Evolutionary conservation across 2,329 filamentous ascomycete genomes (phyloP), one percentile per base, ranked within the genome.

Genomic region (Hypomyces rosellus): DNA sequence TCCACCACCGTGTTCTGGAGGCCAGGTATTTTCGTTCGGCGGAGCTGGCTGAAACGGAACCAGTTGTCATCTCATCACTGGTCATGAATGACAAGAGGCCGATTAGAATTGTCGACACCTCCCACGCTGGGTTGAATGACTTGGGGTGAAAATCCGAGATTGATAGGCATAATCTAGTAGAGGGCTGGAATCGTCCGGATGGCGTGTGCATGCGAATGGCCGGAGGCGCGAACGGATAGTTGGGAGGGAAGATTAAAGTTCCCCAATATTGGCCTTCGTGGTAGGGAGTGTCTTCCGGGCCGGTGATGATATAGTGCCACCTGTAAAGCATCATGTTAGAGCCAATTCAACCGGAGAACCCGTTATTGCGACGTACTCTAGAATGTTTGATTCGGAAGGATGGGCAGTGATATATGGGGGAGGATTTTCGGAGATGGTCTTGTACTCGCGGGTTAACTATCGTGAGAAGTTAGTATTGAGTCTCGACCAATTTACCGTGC

Each of bases 181-280:
- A 93, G 2, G 91, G 89, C 67, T 96, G 89, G 73, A 99, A 99
- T 64, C 93, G 88, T 52, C 93, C 93, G 12, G 86, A 92, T 2
- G 93, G 93, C 0, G 93, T 99, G 75, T 97, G 93, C 93, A 99
- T 99, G 65, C 92, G 89, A 69, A 99, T 99, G 2, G 93, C 90
- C 4, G 93, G 93, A 33, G 93, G 93, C 12, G 91, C 92, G 70
- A 96, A 99, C 22, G 93, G 93, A 67, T 99, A 99, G 74, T 96
- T 91, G 8, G 91, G 82, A 14, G 93, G 93, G 69, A 99, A 99
- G 57, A 95, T 85, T 46, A 99, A 78, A 2, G 92, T 96, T 44
- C 93, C 93, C 93, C 93, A 99, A 75, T 97, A 99, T 69, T 99
- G 93, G 42, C 93, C 93, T 64, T 85, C 84, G 62, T 95, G 83